phyloP scores from a whole-genome alignment of 352 stramenopile species.

The Phytophthora aleatoria region DNA sequence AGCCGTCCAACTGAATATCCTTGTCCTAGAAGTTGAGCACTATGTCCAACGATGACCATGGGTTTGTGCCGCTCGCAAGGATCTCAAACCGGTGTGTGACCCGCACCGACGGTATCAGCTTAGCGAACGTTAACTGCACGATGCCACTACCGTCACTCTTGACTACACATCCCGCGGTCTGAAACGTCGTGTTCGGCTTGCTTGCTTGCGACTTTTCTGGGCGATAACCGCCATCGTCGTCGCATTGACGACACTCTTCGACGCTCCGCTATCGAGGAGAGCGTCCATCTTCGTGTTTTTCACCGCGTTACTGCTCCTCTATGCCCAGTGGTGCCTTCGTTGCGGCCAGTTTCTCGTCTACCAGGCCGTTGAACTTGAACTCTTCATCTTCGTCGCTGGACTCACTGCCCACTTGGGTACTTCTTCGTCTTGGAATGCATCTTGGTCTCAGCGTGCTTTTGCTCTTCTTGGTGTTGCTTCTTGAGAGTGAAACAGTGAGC shows the following conservation, averaged over 20 bases:
- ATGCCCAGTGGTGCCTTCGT: not conserved
- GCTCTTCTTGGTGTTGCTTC: not conserved
- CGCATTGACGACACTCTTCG: not conserved
- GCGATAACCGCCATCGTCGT: not conserved
- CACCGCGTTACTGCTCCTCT: too few relatives aligned
- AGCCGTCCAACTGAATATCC: not conserved
- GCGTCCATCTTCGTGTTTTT: not conserved
- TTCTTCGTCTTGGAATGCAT: not conserved
- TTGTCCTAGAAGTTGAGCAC: conserved; percentile 1
- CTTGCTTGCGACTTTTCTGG: not conserved
- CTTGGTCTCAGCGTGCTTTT: not conserved
- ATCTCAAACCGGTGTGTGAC: not conserved
- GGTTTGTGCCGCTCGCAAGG: not conserved
- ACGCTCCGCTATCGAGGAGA: not conserved
- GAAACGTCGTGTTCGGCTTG: not conserved
- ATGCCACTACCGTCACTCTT: not conserved
- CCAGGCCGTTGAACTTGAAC: not conserved
- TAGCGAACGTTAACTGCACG: not conserved
- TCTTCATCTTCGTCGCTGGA: not conserved
- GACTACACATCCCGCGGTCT: not conserved
- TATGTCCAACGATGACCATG: not conserved
- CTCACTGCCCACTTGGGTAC: not conserved
- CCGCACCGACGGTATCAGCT: not conserved
- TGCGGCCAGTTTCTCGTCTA: not conserved
- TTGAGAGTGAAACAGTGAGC: not conserved